Evolutionary conservation across 768 basidiomycete species (phyloP), one percentile per base, ranked within the genome.

Genomic region (Pulveroboletus sp.): DNA sequence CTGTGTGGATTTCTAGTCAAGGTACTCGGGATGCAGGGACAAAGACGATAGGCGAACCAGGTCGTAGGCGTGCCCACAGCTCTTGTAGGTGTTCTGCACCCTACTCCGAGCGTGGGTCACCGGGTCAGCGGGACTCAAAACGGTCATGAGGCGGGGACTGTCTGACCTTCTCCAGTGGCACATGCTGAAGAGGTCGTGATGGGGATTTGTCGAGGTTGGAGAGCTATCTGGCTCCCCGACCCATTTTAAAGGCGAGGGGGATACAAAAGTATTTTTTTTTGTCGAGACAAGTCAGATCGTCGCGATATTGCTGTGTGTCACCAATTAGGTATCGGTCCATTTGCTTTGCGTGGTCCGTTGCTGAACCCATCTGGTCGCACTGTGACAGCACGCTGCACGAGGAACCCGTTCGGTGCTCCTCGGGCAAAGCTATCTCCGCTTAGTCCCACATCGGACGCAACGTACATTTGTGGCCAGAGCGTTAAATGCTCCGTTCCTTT

Each of bases 81-180:
- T 62, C 43, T 70, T 77, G 65, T 81, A 89, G 33, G 71, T 75
- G 57, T 84, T 76, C 59, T 78, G 79, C 51, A 89, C 82, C 66
- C 87, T 89, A 60, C 48, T 48, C 40, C 40, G 44, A 47, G 39
- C 31, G 18, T 26, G 37, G 24, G 30, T 39, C 42, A 46, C 44
- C 43, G 44, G 51, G 37, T 51, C 54, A 56, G 59, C 46, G 28
- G 31, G 18, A 41, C 18, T 54, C 56, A 24, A 39, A 36, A 55
- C 46, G 48, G 62, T 51, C 46, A 8, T 46, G 6, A 33, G 35
- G 32, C 11, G 56, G 51, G 31, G 38, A 56, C 47, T 21, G 41
- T 43, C 76, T 61, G 55, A 88, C 87, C 85, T 83, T 73, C 84
- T 78, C 76, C 76, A 82, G 66, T 73, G 76, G 64, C 87, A 89